Evolutionary conservation across 495 filamentous ascomycete species (phyloP).

Genomic region (Tricharina praecox): DNA sequence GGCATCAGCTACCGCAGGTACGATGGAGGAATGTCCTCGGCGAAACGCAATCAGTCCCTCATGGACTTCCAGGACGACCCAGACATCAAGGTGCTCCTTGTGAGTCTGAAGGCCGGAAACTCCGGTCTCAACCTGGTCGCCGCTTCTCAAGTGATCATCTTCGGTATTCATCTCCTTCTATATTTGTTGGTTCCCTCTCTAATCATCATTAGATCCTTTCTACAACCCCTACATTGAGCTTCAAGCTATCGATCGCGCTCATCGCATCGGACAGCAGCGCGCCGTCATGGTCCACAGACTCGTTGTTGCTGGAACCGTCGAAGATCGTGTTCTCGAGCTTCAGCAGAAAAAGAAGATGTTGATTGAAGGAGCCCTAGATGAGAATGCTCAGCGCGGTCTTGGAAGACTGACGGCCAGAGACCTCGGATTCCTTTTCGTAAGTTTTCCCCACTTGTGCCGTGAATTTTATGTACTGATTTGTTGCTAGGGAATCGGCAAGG

Average conservation of each 20-base stretch:
- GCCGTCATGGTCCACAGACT: conserved; percentile 68
- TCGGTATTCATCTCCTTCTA: conserved; percentile 29
- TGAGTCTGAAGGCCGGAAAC: conserved; percentile 83
- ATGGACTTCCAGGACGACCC: conserved; percentile 51
- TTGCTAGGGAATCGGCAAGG: neutral
- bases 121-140: conserved; percentile 74
- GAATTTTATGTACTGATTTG: too few species aligned
- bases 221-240: conserved; percentile 95
- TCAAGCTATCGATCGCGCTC: conserved; percentile 84
- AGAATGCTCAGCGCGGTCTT: conserved; percentile 49
- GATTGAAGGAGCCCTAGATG: conserved; percentile 68
- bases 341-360: conserved; percentile 69
- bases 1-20: conserved; percentile 57
- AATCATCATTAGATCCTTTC: conserved; percentile 48
- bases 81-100: conserved; percentile 58
- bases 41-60: conserved; percentile 53
- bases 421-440: conserved; percentile 56
- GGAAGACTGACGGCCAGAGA: conserved; percentile 45
- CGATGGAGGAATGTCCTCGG: conserved; percentile 65
- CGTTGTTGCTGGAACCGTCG: conserved; percentile 60
- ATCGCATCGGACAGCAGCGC: conserved; percentile 69
- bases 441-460: conserved; percentile 25
- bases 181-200: neutral
- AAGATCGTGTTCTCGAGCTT: conserved; percentile 74
- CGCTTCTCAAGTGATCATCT: conserved; percentile 77